Evolutionary conservation across 257 asterid species (phyloP), one percentile per base, ranked within the genome.

Genomic region (Primulina eburnea): DNA sequence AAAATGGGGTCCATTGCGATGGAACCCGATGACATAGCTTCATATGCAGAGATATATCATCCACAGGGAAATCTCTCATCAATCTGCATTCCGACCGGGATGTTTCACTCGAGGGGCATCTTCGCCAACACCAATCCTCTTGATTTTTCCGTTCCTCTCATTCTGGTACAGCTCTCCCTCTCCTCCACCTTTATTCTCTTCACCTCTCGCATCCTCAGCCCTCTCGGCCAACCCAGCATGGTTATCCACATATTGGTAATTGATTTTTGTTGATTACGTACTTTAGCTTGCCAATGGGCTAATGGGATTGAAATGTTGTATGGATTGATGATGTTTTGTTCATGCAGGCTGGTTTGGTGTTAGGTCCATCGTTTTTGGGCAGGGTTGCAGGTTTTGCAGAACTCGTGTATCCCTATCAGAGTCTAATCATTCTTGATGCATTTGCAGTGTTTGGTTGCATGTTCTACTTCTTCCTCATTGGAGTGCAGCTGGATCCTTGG

Each of bases 401-500:
- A 6, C 32, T 65, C 6, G n/a, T 78, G 1, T 81, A 53, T 52
- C 82, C 84, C 17, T 73, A 61, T 14, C 47, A 53, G 30, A 66
- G 88, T 38, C 66, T 78, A 11, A 20, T 83, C 5, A 7, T 80
- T 32, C 63, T 83, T 0, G 85, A 80, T 67, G 50, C 75, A 2
- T n/a, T 76, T 17, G 64, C 82, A 6, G 30, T 57, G 12, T 67
- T 83, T 30, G 85, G 85, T 2, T 75, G 35, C 58, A 78, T 83
- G 74, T 40, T 81, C 71, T 83, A 75, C 76, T 73, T 80, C 62
- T 83, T 83, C 76, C 63, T 83, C 71, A 81, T 80, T 59, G 88
- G 88, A 43, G 80, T 83, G n/a, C 85, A 83, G 57, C 30, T 83
- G 55, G 88, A 83, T 71, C 82, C 85, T 4, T 81, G 82, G 82